Conservation (phyloP, 2,329 filamentous ascomycete species). For the Exophiala sp. region DNA sequence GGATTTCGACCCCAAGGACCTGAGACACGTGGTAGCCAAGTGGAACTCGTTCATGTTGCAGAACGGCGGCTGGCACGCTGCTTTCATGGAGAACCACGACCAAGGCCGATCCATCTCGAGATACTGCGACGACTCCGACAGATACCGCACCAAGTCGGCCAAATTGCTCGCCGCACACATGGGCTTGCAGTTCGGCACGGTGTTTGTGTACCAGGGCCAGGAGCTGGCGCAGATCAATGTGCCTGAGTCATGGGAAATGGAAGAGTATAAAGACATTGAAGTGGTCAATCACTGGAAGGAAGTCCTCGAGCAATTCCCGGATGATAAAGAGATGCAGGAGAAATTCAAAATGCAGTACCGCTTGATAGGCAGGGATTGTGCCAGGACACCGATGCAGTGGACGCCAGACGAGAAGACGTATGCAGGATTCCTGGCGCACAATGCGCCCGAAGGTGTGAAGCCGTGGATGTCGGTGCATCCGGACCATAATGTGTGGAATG, state of each 20-base stretch:
- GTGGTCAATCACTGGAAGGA: slow-evolving; percentile 49
- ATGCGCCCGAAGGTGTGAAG: slow-evolving; percentile 6
- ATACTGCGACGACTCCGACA: slow-evolving; percentile 46
- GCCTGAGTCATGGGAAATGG: slow-evolving; percentile 48
- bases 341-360: slow-evolving; percentile 11
- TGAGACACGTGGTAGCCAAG: slow-evolving; percentile 49
- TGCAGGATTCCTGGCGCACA: slow-evolving; percentile 57
- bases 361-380: slow-evolving; percentile 49
- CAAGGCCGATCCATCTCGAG: slow-evolving; percentile 55
- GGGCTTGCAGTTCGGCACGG: slow-evolving; percentile 49
- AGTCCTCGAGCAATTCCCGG: slow-evolving; percentile 8
- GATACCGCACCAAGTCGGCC: slow-evolving; percentile 44
- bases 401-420: slow-evolving; percentile 43
- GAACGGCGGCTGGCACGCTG: slow-evolving; percentile 53
- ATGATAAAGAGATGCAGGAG: slow-evolving; percentile 12
- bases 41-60: slow-evolving; percentile 54
- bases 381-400: slow-evolving; percentile 69
- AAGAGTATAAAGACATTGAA: slow-evolving; percentile 43
- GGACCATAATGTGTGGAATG: slow-evolving; percentile 55
- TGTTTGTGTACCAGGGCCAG: slow-evolving; percentile 59
- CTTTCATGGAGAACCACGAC: slow-evolving; percentile 64
- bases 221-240: slow-evolving; percentile 59
- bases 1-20: slow-evolving; percentile 45
- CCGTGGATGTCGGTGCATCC: slow-evolving; percentile 62
- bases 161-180: slow-evolving; percentile 56